Evolutionary conservation across 371 early-diverging fungal species (phyloP).

Genomic region (Choanephora cucurbitarum): DNA sequence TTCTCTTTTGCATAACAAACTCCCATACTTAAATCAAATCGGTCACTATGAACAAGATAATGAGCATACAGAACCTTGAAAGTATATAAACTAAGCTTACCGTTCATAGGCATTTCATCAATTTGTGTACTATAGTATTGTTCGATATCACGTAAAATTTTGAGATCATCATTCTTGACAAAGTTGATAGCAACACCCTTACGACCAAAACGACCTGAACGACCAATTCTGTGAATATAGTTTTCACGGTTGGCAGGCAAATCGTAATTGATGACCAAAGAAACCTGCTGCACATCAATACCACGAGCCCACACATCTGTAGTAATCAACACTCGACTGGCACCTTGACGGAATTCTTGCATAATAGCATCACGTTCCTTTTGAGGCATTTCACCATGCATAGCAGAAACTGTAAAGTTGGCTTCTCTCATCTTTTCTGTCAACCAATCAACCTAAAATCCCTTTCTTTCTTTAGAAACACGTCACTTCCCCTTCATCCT

Average conservation of each 20-base stretch:
- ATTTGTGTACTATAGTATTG: slow-evolving; percentile 94
- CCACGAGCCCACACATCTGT: slow-evolving; percentile 98
- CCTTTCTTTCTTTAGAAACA: too few species aligned
- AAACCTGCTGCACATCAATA: slow-evolving; percentile 98
- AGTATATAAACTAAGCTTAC: too few species aligned
- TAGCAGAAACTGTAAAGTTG: slow-evolving; percentile 96
- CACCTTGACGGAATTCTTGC: slow-evolving; percentile 89
- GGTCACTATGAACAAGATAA: not conserved
- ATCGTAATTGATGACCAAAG: slow-evolving; percentile 93
- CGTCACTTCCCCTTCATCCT: too few species aligned
- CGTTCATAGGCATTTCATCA: slow-evolving; percentile 94
- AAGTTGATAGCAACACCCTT: slow-evolving; percentile 99
- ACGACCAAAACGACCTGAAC: slow-evolving; percentile 97
- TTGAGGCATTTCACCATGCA: slow-evolving; percentile 99
- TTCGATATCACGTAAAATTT: slow-evolving; percentile 89
- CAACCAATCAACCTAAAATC: slow-evolving; percentile 90
- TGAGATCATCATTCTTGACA: slow-evolving; percentile 88
- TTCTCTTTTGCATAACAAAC: not conserved
- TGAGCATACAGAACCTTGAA: too few species aligned
- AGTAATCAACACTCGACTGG: slow-evolving; percentile 90
- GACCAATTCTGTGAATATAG: slow-evolving; percentile 97
- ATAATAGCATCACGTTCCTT: slow-evolving; percentile 89
- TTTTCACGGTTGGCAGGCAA: slow-evolving; percentile 92
- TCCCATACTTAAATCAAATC: not conserved
- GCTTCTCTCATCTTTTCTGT: slow-evolving; percentile 92